These are phyloP conservation scores for Jamesozyma rosinii DNA, from an alignment of 805 yeast species.

Conservation along the genomic window DNA sequence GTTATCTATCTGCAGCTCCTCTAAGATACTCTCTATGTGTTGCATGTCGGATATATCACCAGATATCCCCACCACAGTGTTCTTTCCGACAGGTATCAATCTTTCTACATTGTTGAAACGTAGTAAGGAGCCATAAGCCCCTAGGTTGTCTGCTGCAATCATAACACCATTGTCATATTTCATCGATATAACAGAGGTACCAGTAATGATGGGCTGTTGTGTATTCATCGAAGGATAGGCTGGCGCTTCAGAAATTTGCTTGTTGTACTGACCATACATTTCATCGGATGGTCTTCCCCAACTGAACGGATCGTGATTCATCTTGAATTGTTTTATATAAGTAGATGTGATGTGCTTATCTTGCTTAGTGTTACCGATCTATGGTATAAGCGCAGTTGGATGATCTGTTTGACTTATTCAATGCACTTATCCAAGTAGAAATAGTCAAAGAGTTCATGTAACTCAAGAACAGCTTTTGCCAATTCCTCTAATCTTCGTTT, in stretches of 20 bases:
- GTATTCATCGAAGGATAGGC: conserved; percentile 74
- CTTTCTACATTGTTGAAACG: conserved; percentile 82
- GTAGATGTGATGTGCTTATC: not conserved
- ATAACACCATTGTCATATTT: conserved; percentile 86
- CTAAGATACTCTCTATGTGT: conserved; percentile 62
- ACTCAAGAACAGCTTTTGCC: too few relatives aligned
- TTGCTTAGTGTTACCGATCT: too few relatives aligned
- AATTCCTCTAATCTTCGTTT: too few relatives aligned
- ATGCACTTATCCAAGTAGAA: too few relatives aligned
- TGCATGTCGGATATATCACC: conserved; percentile 96
- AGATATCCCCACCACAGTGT: conserved; percentile 83
- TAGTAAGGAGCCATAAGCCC: conserved; percentile 86
- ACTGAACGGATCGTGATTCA: conserved; percentile 90
- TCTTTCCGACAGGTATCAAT: conserved; percentile 70
- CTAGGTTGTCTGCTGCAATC: conserved; percentile 91
- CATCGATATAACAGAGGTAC: conserved; percentile 88
- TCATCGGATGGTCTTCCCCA: conserved; percentile 94
- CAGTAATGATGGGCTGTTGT: conserved; percentile 91
- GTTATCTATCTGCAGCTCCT: conserved; percentile 70
- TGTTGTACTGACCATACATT: conserved; percentile 74
- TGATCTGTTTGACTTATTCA: too few relatives aligned
- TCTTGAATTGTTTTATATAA: conserved; percentile 21
- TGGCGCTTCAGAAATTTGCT: conserved; percentile 58
- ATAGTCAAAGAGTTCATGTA: too few relatives aligned
- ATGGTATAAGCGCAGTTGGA: too few relatives aligned